phyloP scores from a whole-genome alignment of 1,139 yeast species.

The Pichia sp. region DNA sequence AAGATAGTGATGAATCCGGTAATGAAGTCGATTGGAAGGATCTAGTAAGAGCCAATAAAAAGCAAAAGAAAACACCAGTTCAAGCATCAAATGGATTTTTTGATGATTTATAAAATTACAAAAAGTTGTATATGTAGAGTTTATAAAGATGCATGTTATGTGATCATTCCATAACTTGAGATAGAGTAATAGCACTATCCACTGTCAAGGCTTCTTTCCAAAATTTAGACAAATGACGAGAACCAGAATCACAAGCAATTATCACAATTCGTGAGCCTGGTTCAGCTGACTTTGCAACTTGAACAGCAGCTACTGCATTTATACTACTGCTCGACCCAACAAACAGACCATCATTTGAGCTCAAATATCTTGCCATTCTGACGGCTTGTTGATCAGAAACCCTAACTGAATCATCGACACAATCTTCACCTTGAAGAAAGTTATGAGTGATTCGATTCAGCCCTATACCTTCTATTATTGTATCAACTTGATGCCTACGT shows the following conservation, averaged over 20 bases:
- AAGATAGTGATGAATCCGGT: slow-evolving; percentile 36
- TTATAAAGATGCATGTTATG: not conserved
- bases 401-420: slow-evolving; percentile 71
- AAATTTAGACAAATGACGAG: slow-evolving; percentile 83
- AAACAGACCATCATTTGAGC: slow-evolving; percentile 80
- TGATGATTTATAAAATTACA: slow-evolving; percentile 51
- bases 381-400: slow-evolving; percentile 77
- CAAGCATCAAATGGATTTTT: slow-evolving; percentile 52
- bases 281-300: slow-evolving; percentile 48
- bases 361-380: slow-evolving; percentile 78
- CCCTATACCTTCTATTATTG: slow-evolving; percentile 91
- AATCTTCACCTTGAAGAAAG: slow-evolving; percentile 61
- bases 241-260: slow-evolving; percentile 90
- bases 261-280: slow-evolving; percentile 70
- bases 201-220: slow-evolving; percentile 60
- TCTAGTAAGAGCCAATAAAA: slow-evolving; percentile 58
- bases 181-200: slow-evolving; percentile 19
- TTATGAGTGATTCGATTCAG: slow-evolving; percentile 79
- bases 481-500: slow-evolving; percentile 93
- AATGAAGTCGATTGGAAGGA: slow-evolving; percentile 83
- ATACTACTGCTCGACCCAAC: slow-evolving; percentile 90
- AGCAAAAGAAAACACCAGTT: slow-evolving; percentile 37
- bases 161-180: slow-evolving; percentile 16
- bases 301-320: slow-evolving; percentile 84
- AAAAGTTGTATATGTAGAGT: not conserved